Conservation (phyloP, 2,329 filamentous ascomycete species). For the Neophaeococcomyces mojaviensis region DNA sequence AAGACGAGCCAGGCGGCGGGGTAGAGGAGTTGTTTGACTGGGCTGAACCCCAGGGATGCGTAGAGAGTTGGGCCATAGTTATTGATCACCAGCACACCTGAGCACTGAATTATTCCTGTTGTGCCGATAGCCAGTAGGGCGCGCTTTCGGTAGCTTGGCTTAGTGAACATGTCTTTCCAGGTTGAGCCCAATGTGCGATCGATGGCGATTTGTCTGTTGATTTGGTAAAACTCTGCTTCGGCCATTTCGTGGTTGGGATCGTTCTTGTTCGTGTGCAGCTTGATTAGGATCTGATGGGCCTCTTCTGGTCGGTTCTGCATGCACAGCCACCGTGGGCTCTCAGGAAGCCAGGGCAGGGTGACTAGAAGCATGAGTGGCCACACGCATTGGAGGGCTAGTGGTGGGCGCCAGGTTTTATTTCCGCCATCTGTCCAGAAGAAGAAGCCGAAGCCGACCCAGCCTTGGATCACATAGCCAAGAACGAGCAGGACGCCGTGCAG, state of each 20-base stretch:
- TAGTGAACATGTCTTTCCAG: conserved; percentile 17
- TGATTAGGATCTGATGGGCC: conserved; percentile 26
- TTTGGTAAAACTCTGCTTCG: conserved; percentile 35
- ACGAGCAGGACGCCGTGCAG: conserved; percentile 17
- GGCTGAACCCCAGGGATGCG: conserved; percentile 37
- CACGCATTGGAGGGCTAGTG: conserved; percentile 16
- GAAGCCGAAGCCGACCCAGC: conserved; percentile 18
- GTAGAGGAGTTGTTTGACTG: conserved; percentile 22
- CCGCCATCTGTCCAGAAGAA: conserved; percentile 17
- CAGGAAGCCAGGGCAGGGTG: conserved; percentile 14
- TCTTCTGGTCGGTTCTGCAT: conserved; percentile 11
- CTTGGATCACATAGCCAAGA: conserved; percentile 17
- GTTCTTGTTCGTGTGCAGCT: conserved; percentile 31
- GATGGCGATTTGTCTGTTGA: conserved; percentile 18
- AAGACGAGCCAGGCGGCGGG: conserved; percentile 15
- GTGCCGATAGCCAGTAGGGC: conserved; percentile 14
- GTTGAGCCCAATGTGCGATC: conserved; percentile 16
- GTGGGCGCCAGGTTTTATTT: conserved; percentile 21
- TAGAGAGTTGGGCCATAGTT: conserved; percentile 41
- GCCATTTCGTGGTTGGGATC: conserved; percentile 26
- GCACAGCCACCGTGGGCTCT: conserved; percentile 17
- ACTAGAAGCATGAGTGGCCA: conserved; percentile 17
- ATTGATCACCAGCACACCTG: conserved; percentile 41
- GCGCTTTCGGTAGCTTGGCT: conserved; percentile 17
- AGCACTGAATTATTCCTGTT: conserved; percentile 26